Evolutionary conservation across 1,284 basidiomycete genomes (phyloP).

Genomic region (Pascua sp.): DNA sequence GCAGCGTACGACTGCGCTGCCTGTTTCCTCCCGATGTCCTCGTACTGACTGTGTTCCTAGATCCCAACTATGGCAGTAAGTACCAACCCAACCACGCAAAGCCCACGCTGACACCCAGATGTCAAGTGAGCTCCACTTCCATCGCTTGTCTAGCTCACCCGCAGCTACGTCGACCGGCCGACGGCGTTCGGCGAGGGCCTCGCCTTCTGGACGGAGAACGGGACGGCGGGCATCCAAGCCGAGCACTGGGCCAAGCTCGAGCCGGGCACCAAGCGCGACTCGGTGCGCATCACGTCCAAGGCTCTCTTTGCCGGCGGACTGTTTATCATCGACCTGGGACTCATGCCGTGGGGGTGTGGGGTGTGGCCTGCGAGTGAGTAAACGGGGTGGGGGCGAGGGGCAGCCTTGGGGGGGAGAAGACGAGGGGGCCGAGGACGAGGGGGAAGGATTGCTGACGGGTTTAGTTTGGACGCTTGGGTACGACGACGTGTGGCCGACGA

Average conservation of each 20-base stretch:
- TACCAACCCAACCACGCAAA: conserved; percentile 8
- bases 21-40: not conserved
- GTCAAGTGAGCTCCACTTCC: conserved; percentile 1
- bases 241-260: conserved; percentile 35
- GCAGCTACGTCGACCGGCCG: conserved; percentile 25
- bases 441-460: not conserved
- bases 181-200: conserved; percentile 29
- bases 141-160: not conserved
- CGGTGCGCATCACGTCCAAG: conserved; percentile 66
- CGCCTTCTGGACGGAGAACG: conserved; percentile 33
- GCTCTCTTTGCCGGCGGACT: conserved; percentile 65
- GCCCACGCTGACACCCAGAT: not conserved
- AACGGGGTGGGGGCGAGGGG: not conserved
- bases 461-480: conserved; percentile 10
- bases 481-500: conserved; percentile 32
- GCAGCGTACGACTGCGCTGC: no score
- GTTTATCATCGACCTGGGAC: conserved; percentile 70
- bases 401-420: no score
- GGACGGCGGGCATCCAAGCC: conserved; percentile 37
- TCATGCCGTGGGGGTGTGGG: conserved; percentile 74
- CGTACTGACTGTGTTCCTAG: conserved; percentile 14
- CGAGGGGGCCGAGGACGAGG: no score
- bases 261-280: conserved; percentile 28
- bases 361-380: conserved; percentile 70
- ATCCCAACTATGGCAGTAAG: conserved; percentile 44